Evolutionary conservation across 352 stramenopile species (phyloP).

Genomic region (Hyaloperonospora brassicae): DNA sequence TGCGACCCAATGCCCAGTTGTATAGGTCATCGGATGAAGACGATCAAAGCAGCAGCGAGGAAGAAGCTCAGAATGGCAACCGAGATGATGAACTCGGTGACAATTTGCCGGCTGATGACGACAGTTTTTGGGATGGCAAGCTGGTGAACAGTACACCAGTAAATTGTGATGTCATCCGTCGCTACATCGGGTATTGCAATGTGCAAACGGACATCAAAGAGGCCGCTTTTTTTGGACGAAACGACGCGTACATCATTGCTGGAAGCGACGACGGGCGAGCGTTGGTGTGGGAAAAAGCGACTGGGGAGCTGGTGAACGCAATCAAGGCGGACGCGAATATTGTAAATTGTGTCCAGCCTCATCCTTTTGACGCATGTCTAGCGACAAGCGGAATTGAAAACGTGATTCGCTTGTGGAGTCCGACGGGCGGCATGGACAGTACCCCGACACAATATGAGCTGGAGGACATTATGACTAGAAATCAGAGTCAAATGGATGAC

Average conservation of each 20-base stretch:
- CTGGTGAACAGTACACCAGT: conserved; percentile 31
- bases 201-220: conserved; percentile 89
- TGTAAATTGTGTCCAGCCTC: conserved; percentile 84
- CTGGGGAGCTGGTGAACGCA: conserved; percentile 70
- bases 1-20: conserved; percentile 7
- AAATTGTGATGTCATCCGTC: conserved; percentile 56
- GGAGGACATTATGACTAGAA: conserved; percentile 41
- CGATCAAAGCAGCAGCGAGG: conserved; percentile 23
- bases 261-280: conserved; percentile 82
- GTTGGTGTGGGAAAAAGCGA: conserved; percentile 81
- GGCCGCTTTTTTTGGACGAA: conserved; percentile 79
- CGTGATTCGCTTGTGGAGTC: conserved; percentile 73
- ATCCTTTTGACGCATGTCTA: conserved; percentile 68
- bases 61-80: conserved; percentile 14
- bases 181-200: conserved; percentile 85
- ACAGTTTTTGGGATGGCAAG: conserved; percentile 49
- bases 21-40: conserved; percentile 24
- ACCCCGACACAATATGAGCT: conserved; percentile 41
- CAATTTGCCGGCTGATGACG: conserved; percentile 25
- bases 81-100: conserved; percentile 12
- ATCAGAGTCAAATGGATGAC: conserved; percentile 63
- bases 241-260: conserved; percentile 79
- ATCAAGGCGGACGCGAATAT: conserved; percentile 80
- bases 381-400: conserved; percentile 81
- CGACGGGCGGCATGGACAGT: conserved; percentile 35